Conservation (phyloP, 2,329 filamentous ascomycete genomes). For the Aspergillus hortae region DNA sequence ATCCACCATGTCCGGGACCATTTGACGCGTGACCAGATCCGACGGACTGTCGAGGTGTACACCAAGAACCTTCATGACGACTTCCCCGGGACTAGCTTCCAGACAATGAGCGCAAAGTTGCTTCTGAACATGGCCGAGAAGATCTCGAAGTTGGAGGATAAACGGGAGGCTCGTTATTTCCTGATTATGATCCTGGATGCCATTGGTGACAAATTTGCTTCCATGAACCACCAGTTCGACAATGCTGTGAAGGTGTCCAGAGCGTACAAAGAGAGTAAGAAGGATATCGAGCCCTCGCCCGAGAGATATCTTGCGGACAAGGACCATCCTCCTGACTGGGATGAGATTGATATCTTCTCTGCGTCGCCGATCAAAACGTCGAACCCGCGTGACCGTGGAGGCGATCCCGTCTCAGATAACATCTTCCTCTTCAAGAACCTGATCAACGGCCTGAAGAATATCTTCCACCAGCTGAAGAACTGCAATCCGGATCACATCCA, state of each 20-base stretch:
- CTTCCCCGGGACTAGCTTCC: slow-evolving; percentile 96
- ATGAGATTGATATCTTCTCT: slow-evolving; percentile 95
- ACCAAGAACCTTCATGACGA: slow-evolving; percentile 93
- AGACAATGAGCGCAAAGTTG: slow-evolving; percentile 98
- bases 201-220: slow-evolving; percentile 95
- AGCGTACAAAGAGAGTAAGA: slow-evolving; percentile 71
- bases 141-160: slow-evolving; percentile 90
- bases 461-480: slow-evolving; percentile 88
- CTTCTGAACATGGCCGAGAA: slow-evolving; percentile 97
- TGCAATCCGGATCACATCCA: slow-evolving; percentile 71
- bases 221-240: slow-evolving; percentile 94
- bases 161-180: slow-evolving; percentile 90
- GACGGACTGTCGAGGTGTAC: slow-evolving; percentile 94
- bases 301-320: slow-evolving; percentile 85
- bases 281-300: slow-evolving; percentile 61
- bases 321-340: slow-evolving; percentile 83
- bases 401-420: slow-evolving; percentile 91
- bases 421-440: slow-evolving; percentile 97
- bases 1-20: slow-evolving; percentile 95
- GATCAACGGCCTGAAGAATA: slow-evolving; percentile 91
- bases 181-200: slow-evolving; percentile 96
- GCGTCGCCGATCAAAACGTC: slow-evolving; percentile 95
- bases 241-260: slow-evolving; percentile 95
- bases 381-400: slow-evolving; percentile 81
- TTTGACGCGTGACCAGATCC: slow-evolving; percentile 85